Conservation (phyloP, 2,329 filamentous ascomycete species). For the Exophiala bonariae region DNA sequence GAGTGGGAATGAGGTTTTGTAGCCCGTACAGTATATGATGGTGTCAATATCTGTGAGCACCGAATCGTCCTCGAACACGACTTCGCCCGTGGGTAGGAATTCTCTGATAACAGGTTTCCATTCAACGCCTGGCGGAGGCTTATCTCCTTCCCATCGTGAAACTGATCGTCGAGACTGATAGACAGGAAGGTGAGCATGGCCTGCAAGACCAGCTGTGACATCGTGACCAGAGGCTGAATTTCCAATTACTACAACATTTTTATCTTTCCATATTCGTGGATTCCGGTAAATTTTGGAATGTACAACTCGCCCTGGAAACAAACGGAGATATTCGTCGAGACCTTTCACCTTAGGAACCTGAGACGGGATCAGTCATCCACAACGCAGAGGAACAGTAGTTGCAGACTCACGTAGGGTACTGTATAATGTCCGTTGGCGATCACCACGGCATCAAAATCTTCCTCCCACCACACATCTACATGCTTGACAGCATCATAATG, state of each 20-base stretch:
- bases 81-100: constrained; percentile 43
- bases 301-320: constrained; percentile 42
- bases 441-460: constrained; percentile 62
- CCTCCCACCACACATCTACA: constrained; percentile 62
- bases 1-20: constrained; percentile 46
- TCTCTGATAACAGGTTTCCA: constrained; percentile 57
- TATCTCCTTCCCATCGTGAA: constrained; percentile 52
- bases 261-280: constrained; percentile 32
- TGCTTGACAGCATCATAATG: constrained; percentile 33
- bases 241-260: constrained; percentile 63
- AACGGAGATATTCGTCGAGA: constrained; percentile 40
- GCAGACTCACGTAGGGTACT: constrained; percentile 55
- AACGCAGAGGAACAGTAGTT: too few relatives aligned
- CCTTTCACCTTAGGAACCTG: constrained; percentile 51
- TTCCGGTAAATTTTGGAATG: constrained; percentile 51
- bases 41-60: constrained; percentile 56
- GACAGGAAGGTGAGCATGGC: constrained; percentile 40
- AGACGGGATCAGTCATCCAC: background rate
- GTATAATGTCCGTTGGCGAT: constrained; percentile 63
- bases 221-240: constrained; percentile 66
- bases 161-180: constrained; percentile 54
- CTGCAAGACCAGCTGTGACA: constrained; percentile 56
- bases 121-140: constrained; percentile 47
- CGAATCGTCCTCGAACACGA: constrained; percentile 59
- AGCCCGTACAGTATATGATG: constrained; percentile 66